A percentile compares a stretch with the other conserved stretches of the same genome.
Evolutionary conservation across 441 rosid genomes (phyloP).

Genomic region (Codiaeum variegatum): DNA sequence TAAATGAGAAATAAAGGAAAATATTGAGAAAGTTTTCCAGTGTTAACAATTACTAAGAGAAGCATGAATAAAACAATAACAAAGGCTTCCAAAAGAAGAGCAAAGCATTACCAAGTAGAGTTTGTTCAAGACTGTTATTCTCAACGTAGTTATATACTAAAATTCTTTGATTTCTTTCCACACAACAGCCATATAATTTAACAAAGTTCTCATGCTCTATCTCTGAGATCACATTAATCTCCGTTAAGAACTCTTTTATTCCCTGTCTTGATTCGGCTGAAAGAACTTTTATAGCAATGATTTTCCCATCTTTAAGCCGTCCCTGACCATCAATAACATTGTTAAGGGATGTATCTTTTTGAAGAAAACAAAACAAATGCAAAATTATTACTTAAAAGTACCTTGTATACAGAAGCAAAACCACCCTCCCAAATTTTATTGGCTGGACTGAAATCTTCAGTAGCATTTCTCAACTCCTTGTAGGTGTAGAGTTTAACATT

Average conservation of each 20-base stretch:
- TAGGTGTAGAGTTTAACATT: constrained; percentile 54
- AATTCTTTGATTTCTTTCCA: constrained; percentile 69
- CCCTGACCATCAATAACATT: constrained; percentile 52
- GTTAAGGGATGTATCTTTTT: constrained; percentile 11
- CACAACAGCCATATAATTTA: constrained; percentile 86
- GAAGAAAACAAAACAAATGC: constrained; percentile 11
- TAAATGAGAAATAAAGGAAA: background rate
- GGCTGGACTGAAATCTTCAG: constrained; percentile 55
- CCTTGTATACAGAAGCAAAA: constrained; percentile 89
- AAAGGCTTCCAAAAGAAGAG: constrained; percentile 12
- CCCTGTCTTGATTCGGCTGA: constrained; percentile 92
- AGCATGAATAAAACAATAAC: constrained; percentile 5
- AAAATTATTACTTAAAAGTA: constrained; percentile 18
- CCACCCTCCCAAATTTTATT: constrained; percentile 94
- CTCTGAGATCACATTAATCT: constrained; percentile 74
- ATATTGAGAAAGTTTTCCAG: background rate
- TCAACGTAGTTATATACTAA: constrained; percentile 88
- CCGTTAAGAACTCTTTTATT: constrained; percentile 69
- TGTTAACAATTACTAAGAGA: background rate
- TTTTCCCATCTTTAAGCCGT: constrained; percentile 68
- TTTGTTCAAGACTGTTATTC: constrained; percentile 84
- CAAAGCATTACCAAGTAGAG: constrained; percentile 68
- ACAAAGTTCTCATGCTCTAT: constrained; percentile 85
- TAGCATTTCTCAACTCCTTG: constrained; percentile 61
- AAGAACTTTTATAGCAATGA: constrained; percentile 84